A percentile compares a stretch with the other conserved stretches of the same genome.
Evolutionary conservation across 768 basidiomycete species (phyloP).

Genomic region (Rhodotorula graminis): DNA sequence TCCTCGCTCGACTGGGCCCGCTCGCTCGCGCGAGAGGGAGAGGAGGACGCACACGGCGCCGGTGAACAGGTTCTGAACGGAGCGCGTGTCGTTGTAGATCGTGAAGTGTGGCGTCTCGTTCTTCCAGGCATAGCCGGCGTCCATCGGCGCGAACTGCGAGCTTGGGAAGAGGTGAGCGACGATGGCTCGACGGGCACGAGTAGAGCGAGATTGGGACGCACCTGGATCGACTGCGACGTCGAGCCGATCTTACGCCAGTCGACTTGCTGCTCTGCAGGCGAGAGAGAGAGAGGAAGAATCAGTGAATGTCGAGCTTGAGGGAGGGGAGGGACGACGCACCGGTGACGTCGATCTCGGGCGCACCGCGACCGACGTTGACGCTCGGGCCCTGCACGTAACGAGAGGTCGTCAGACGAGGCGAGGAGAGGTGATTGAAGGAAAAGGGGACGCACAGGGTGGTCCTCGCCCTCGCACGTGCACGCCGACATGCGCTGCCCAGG

Average conservation of each 20-base stretch:
- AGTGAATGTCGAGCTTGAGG: slow-evolving; percentile 45
- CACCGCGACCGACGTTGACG: slow-evolving; percentile 61
- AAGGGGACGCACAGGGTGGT: slow-evolving; percentile 75
- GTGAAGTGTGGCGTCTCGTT: slow-evolving; percentile 56
- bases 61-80: slow-evolving; percentile 17
- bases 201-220: slow-evolving; percentile 7
- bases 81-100: slow-evolving; percentile 52
- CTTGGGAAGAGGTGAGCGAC: slow-evolving; percentile 32
- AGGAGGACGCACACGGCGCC: not conserved
- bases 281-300: slow-evolving; percentile 57
- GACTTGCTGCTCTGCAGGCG: slow-evolving; percentile 51
- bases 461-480: slow-evolving; percentile 72
- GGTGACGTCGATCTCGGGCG: slow-evolving; percentile 59
- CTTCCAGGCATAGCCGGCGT: slow-evolving; percentile 62
- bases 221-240: slow-evolving; percentile 75
- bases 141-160: slow-evolving; percentile 54
- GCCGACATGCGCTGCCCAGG: slow-evolving; percentile 81
- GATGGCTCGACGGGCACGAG: not conserved
- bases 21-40: not conserved
- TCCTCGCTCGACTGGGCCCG: too few relatives aligned
- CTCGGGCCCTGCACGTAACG: slow-evolving; percentile 50
- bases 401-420: not conserved
- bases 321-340: not conserved
- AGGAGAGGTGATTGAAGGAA: slow-evolving; percentile 48
- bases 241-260: slow-evolving; percentile 55